Evolutionary conservation across 2,329 filamentous ascomycete genomes (phyloP), one percentile per base, ranked within the genome.

Genomic region (Colletotrichum cuscutae): DNA sequence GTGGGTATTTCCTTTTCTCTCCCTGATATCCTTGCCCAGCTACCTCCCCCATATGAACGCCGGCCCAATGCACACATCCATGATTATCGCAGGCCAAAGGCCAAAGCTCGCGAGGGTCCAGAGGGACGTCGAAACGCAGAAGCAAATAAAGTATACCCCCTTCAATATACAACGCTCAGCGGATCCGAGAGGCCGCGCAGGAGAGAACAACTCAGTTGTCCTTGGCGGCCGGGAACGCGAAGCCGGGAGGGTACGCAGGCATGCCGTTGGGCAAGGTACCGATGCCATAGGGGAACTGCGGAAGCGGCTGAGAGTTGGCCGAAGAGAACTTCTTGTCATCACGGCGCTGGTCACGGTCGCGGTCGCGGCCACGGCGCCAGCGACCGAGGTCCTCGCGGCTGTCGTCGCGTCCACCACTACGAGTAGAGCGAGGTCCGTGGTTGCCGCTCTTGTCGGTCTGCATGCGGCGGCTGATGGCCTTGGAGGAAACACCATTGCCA

Each of bases 401-500:
- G 6, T 83, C 82, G 1, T 84, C 83, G 28, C 80, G 81, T 73
- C 85, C 80, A n/a, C 42, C 42, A 28, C 80, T 83, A 22, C 87
- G 84, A n/a, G 87, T 89, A 1, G 90, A 92, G 78, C 91, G 91
- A 64, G 90, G 90, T 3, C 91, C 90, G 77, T 91, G 89, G 77
- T 87, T 87, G 46, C 91, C 91, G 65, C 90, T 89, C 78, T 90
- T 90, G 79, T 93, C 91, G 8, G 90, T 93, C 81, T 91, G 89
- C 89, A 92, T 92, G 46, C 91, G 89, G 22, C 91, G 87, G 77
- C 89, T 91, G 74, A 93, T 92, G 52, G 91, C 95, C 86, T 99
- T 99, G 56, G 95, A 98, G 22, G 95, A 98, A 15, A 99, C 97
- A 68, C 97, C 97, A 22, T 96, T 95, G 65, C 97, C 97, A 71